Percentiles rank a stretch among this genome's conserved stretches.
phyloP scores from a whole-genome alignment of 148 eudicot species.

The Persicaria tinctoria region DNA sequence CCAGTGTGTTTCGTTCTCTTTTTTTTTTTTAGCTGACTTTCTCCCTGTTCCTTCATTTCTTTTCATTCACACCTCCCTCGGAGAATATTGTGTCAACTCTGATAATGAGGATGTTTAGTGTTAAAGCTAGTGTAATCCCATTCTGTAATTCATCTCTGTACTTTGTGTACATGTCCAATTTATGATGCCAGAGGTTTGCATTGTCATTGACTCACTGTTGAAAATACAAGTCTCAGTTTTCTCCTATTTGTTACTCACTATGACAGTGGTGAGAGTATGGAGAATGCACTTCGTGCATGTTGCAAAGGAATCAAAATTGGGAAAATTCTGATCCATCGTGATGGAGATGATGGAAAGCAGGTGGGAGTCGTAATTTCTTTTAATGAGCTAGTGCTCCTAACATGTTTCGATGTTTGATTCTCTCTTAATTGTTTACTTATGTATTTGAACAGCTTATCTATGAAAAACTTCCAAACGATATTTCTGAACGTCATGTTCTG shows the following conservation, averaged over 20 bases:
- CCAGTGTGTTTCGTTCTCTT: background rate
- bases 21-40: background rate
- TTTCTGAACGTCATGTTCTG: slow-evolving; percentile 87
- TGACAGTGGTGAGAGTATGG: slow-evolving; percentile 96
- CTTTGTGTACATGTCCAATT: background rate
- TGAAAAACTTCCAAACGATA: slow-evolving; percentile 90
- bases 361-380: slow-evolving; percentile 20
- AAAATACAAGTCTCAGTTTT: slow-evolving; percentile 2
- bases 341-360: slow-evolving; percentile 96
- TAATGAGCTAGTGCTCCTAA: background rate
- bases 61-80: too few species aligned
- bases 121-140: background rate
- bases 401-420: background rate
- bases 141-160: background rate
- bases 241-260: background rate
- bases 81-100: background rate
- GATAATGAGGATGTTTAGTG: background rate
- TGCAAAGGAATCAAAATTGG: slow-evolving; percentile 99
- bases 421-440: background rate
- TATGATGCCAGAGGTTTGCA: slow-evolving; percentile 1
- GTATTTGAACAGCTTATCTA: slow-evolving; percentile 68
- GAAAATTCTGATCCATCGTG: slow-evolving; percentile 89
- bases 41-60: background rate
- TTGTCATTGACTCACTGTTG: background rate
- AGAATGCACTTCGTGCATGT: slow-evolving; percentile 95